Percentiles rank a stretch among this genome's conserved stretches.
Conservation (phyloP, 2,329 filamentous ascomycete genomes). For the Verticillium nonalfalfae region DNA sequence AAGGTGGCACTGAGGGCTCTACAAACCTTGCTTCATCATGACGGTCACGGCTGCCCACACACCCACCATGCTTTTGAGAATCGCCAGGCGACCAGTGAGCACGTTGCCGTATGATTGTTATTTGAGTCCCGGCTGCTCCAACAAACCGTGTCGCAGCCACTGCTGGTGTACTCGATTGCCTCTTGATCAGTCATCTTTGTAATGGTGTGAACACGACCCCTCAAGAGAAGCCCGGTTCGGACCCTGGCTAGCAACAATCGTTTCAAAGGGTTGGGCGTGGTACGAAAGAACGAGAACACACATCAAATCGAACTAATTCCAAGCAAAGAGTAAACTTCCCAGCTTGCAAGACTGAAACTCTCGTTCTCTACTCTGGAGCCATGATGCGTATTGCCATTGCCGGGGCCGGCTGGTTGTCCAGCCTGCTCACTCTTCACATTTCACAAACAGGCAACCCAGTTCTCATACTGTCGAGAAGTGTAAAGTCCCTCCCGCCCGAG, state of each 20-base stretch:
- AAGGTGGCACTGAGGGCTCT: not conserved
- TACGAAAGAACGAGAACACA: not conserved
- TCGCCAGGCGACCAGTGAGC: not conserved
- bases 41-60: not conserved
- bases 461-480: constrained; percentile 62
- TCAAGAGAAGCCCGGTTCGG: not conserved
- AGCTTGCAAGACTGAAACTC: not conserved
- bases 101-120: not conserved
- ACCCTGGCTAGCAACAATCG: not conserved
- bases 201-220: not conserved
- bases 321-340: not conserved
- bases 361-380: not conserved
- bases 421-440: constrained; percentile 45
- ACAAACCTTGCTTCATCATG: not conserved
- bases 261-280: not conserved
- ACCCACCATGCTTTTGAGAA: not conserved
- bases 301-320: not conserved
- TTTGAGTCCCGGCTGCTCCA: not conserved
- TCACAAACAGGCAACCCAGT: constrained; percentile 60
- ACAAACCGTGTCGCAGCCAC: not conserved
- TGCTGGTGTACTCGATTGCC: not conserved
- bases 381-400: constrained; percentile 45
- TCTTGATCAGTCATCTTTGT: not conserved
- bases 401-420: constrained; percentile 37
- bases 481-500: constrained; percentile 23